Evolutionary conservation across 225 moss, liverwort and hornwort genomes (phyloP).

Genomic region (Rhytidiadelphus loreus): DNA sequence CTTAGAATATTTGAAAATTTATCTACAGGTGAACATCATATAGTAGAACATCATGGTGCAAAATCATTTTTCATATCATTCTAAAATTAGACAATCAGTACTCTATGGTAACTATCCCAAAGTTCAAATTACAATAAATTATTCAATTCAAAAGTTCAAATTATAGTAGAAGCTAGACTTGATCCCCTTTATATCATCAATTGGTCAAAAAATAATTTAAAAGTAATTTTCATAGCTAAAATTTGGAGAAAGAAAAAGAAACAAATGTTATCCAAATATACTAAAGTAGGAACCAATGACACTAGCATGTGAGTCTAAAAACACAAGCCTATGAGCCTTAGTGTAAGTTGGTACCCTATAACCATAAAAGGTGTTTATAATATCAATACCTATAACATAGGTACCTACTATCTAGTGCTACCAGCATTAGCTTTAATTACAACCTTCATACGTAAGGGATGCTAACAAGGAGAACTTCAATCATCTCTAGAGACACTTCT

Average conservation of each 20-base stretch:
- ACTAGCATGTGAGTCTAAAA: too few relatives aligned
- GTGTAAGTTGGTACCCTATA: too few relatives aligned
- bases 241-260: neutral
- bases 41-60: neutral
- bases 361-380: too few relatives aligned
- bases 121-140: neutral
- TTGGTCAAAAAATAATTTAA: neutral
- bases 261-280: neutral
- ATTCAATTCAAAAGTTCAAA: neutral
- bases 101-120: neutral
- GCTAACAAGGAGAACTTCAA: neutral
- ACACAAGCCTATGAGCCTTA: too few relatives aligned
- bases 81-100: neutral
- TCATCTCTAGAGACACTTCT: neutral
- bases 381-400: too few relatives aligned
- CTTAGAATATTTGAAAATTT: too few relatives aligned
- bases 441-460: neutral
- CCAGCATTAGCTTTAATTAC: too few relatives aligned
- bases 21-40: too few relatives aligned
- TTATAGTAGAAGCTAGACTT: neutral
- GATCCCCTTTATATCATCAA: fast-evolving
- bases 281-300: too few relatives aligned
- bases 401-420: too few relatives aligned
- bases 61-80: neutral
- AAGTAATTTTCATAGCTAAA: neutral